phyloP scores from a whole-genome alignment of 352 stramenopile species.

The Hyaloperonospora brassicae region DNA sequence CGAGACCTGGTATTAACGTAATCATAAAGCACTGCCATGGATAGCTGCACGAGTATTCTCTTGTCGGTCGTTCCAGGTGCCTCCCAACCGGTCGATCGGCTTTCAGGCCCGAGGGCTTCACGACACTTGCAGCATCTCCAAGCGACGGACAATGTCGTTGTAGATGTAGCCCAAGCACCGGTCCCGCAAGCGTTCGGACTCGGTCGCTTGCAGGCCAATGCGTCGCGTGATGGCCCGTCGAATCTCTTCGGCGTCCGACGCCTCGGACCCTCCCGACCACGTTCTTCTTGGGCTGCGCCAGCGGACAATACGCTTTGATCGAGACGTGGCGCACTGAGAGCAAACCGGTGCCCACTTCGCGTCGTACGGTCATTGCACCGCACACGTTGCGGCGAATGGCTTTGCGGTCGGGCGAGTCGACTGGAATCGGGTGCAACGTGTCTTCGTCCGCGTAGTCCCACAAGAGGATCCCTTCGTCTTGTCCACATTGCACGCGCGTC shows the following conservation, averaged over 20 bases:
- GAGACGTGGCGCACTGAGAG: constrained; percentile 55
- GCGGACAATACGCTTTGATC: constrained; percentile 52
- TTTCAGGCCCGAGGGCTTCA: too few species aligned
- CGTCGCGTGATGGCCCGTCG: constrained; percentile 27
- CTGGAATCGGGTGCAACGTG: constrained; percentile 32
- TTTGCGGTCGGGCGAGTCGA: constrained; percentile 9
- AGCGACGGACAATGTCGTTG: constrained; percentile 24
- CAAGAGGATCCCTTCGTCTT: constrained; percentile 35
- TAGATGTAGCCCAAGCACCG: too few species aligned
- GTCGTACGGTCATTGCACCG: constrained; percentile 34
- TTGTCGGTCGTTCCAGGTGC: too few species aligned
- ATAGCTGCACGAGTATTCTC: too few species aligned
- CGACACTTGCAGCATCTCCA: too few species aligned
- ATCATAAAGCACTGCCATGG: too few species aligned
- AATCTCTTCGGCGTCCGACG: constrained; percentile 26
- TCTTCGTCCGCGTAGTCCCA: constrained; percentile 72
- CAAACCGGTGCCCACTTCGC: constrained; percentile 31
- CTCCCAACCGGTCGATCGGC: too few species aligned
- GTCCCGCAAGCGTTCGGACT: constrained; percentile 40
- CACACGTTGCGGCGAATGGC: constrained; percentile 46
- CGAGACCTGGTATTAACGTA: too few species aligned
- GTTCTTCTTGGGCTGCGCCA: background rate
- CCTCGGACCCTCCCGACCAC: background rate
- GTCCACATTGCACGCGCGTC: constrained; percentile 30
- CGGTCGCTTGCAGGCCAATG: constrained; percentile 45